These are phyloP conservation scores for Castanopsis chinensis DNA, from an alignment of 306 rosid genomes.

Conservation along the genomic window DNA sequence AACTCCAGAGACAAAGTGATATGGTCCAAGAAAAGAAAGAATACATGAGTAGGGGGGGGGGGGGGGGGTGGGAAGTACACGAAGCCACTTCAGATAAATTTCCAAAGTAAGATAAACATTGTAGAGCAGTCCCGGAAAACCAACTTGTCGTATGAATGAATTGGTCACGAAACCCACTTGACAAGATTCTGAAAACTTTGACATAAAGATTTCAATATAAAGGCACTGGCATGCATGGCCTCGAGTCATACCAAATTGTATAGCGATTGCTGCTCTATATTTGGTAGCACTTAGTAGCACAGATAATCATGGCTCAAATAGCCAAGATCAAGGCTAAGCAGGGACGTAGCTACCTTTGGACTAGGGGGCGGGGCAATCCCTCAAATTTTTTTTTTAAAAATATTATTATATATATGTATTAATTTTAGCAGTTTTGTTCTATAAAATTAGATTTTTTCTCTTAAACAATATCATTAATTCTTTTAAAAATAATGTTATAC, in stretches of 20 bases:
- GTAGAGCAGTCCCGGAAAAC: not conserved
- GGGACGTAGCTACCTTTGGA: too few species aligned
- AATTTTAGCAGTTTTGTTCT: too few species aligned
- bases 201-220: not conserved
- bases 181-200: not conserved
- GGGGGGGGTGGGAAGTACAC: not conserved
- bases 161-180: not conserved
- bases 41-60: not conserved
- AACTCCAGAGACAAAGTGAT: too few species aligned
- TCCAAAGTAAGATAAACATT: not conserved
- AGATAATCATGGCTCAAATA: not conserved
- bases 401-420: too few species aligned
- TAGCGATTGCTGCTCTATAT: not conserved
- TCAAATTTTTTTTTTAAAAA: too few species aligned
- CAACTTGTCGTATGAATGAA: not conserved
- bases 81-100: not conserved
- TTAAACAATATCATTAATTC: too few species aligned
- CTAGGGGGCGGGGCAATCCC: too few species aligned
- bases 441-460: too few species aligned
- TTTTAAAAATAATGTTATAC: too few species aligned
- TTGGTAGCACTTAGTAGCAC: not conserved
- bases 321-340: conserved; percentile 11
- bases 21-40: not conserved
- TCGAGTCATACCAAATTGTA: not conserved
- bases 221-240: not conserved